Percentiles rank a stretch among this genome's conserved stretches.
These are phyloP conservation scores for Leishmania martiniquensis DNA, from an alignment of 208 protist genomes.

Conservation along the genomic window DNA sequence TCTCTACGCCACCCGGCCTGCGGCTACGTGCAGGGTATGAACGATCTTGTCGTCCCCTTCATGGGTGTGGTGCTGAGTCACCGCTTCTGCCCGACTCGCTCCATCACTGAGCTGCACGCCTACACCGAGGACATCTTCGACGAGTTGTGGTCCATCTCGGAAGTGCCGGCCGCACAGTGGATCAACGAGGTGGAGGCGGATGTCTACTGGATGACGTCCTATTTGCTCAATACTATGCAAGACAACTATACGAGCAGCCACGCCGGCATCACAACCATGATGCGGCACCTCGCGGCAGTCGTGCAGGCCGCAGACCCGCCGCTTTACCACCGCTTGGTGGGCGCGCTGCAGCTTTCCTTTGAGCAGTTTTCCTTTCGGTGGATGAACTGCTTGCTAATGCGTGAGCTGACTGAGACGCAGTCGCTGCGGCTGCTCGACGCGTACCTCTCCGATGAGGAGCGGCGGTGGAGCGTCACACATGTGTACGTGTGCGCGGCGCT, in stretches of 20 bases:
- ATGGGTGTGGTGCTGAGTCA: conserved; percentile 82
- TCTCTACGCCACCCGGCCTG: conserved; percentile 92
- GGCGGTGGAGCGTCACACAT: conserved; percentile 69
- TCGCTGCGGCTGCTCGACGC: conserved; percentile 88
- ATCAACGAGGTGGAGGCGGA: conserved; percentile 88
- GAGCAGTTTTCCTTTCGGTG: conserved; percentile 90
- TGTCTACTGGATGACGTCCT: conserved; percentile 89
- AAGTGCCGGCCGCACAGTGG: conserved; percentile 54
- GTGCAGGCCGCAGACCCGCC: conserved; percentile 61
- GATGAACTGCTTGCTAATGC: conserved; percentile 94
- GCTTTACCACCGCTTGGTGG: conserved; percentile 58
- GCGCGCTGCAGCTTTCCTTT: conserved; percentile 65
- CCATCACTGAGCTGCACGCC: conserved; percentile 51
- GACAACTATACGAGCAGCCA: conserved; percentile 93
- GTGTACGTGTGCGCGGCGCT: conserved; percentile 92
- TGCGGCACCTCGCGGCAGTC: conserved; percentile 78
- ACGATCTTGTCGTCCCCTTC: conserved; percentile 94
- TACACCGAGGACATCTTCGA: conserved; percentile 39
- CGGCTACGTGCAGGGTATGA: conserved; percentile 96
- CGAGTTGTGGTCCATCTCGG: conserved; percentile 35
- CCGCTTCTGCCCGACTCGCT: conserved; percentile 49
- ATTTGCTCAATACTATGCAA: conserved; percentile 87
- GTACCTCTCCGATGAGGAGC: conserved; percentile 85
- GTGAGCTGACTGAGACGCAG: conserved; percentile 83
- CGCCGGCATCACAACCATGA: conserved; percentile 88